Evolutionary conservation across 2,329 filamentous ascomycete genomes (phyloP), one percentile per base, ranked within the genome.

Genomic region (Penicillium freii): DNA sequence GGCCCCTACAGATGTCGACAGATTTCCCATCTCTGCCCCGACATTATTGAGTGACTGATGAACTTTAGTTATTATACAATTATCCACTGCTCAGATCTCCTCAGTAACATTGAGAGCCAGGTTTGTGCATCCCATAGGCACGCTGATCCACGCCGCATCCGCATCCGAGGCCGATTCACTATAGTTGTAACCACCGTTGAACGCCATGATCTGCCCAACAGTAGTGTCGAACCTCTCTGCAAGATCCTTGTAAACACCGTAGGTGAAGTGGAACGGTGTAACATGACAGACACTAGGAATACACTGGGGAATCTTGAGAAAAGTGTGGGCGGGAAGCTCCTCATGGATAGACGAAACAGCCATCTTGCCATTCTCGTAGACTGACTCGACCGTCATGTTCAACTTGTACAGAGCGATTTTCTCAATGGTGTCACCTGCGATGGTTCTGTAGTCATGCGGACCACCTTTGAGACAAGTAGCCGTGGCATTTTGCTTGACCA

Each of bases 161-260:
- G 40, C 55, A 33, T 48, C 40, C 8, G 48, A 43, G n/a, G n/a
- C n/a, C 9, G 36, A 38, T 4, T 36, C 34, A 40, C 56, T 59
- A 38, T 62, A 54, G 13, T 61, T 63, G n/a, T 61, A 60, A 8
- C n/a, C 38, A 13, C 50, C 50, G 23, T 55, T 63, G 8, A 58
- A 47, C 2, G 48, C 34, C 54, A 59, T 57, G n/a, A 63, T 59
- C 23, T 63, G 59, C 3, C 61, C 59, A 36, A 56, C 51, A 5
- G 59, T 57, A 15, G 54, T 49, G 3, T 43, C 53, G n/a, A 53
- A 53, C 27, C 46, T 51, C 23, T 59, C 56, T 7, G 59, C 61
- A 36, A 63, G 49, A 54, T 63, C 56, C 36, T 59, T 58, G n/a
- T 61, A 61, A 19, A 53, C 48, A 15, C 56, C 59, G 31, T 50